Percentiles rank a stretch among this genome's conserved stretches.
phyloP scores from a whole-genome alignment of 2,329 filamentous ascomycete genomes.

The Bipolaris oryzae region DNA sequence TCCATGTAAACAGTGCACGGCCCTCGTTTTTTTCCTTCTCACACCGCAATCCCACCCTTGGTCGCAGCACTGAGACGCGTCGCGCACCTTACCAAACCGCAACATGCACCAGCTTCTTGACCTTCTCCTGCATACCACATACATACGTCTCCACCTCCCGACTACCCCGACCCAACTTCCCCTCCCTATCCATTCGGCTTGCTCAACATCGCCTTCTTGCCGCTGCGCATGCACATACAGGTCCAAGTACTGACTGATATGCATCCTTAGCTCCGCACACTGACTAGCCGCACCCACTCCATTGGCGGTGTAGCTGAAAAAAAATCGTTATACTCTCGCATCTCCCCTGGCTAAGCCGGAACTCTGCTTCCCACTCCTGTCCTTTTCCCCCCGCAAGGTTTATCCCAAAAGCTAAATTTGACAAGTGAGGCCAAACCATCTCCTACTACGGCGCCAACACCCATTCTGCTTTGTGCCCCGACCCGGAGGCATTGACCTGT shows the following conservation, averaged over 20 bases:
- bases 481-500: neutral
- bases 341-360: neutral
- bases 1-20: neutral
- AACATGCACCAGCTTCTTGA: neutral
- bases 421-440: neutral
- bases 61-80: neutral
- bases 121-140: neutral
- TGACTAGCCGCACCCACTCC: neutral
- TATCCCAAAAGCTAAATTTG: neutral
- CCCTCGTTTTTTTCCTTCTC: neutral
- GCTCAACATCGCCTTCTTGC: neutral
- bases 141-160: neutral
- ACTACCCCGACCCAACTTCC: neutral
- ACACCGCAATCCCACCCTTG: neutral
- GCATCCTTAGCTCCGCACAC: neutral
- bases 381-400: neutral
- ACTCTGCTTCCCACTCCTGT: neutral
- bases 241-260: neutral
- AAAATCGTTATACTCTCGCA: neutral
- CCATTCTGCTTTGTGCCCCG: neutral
- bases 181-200: neutral
- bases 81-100: neutral
- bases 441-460: neutral
- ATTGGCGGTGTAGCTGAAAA: neutral
- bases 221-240: neutral